phyloP scores from a whole-genome alignment of 306 rosid species.

The Cajanus cajan region DNA sequence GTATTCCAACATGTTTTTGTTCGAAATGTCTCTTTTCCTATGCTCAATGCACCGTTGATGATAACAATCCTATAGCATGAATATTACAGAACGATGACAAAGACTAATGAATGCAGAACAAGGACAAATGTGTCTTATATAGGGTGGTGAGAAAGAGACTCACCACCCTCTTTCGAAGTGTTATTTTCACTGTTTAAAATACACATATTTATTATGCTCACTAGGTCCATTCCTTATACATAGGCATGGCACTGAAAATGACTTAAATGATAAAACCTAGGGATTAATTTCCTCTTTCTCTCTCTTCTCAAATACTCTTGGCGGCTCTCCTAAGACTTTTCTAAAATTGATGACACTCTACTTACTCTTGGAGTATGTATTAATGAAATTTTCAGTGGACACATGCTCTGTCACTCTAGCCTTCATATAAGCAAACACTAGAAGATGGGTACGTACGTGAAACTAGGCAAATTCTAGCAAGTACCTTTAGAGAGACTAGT shows the following conservation, averaged over 20 bases:
- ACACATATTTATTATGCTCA: neutral
- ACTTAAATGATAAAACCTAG: neutral
- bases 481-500: neutral
- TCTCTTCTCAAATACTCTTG: neutral
- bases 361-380: neutral
- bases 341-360: constrained; percentile 13
- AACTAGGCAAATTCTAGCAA: neutral
- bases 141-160: constrained; percentile 3
- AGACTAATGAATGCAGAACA: constrained; percentile 9
- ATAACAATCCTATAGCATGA: neutral
- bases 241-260: constrained; percentile 22
- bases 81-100: constrained; percentile 4
- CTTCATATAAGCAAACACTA: neutral
- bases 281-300: neutral
- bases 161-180: neutral
- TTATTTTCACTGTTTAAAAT: neutral
- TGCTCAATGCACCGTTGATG: neutral
- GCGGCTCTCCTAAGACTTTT: neutral
- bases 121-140: neutral
- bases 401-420: neutral
- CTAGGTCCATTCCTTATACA: neutral
- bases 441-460: neutral
- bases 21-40: neutral
- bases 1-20: neutral
- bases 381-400: neutral